Evolutionary conservation across 2,329 filamentous ascomycete genomes (phyloP).

Genomic region (Aspergillus sp.): DNA sequence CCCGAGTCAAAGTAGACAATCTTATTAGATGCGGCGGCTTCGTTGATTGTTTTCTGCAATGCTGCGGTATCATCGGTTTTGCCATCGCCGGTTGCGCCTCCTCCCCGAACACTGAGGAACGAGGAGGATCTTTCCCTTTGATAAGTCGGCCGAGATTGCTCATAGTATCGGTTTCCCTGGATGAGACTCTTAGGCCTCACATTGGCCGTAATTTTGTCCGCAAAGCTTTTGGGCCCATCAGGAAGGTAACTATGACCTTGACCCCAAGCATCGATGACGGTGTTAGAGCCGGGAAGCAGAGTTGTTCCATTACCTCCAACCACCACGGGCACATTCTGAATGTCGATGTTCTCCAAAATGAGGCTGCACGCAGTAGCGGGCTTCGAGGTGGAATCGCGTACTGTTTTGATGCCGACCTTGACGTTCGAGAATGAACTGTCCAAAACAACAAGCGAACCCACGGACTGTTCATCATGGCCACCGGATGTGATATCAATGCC

Average conservation of each 20-base stretch:
- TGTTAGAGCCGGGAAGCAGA: slow-evolving; percentile 37
- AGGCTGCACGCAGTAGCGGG: slow-evolving; percentile 45
- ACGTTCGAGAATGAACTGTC: slow-evolving; percentile 55
- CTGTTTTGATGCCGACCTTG: slow-evolving; percentile 45
- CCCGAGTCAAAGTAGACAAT: slow-evolving; percentile 60
- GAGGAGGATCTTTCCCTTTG: slow-evolving; percentile 33
- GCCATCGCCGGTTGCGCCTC: slow-evolving; percentile 53
- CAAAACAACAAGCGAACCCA: slow-evolving; percentile 58
- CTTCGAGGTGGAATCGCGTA: not conserved
- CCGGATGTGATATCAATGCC: slow-evolving; percentile 51
- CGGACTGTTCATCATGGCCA: slow-evolving; percentile 44
- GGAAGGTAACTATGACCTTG: slow-evolving; percentile 47
- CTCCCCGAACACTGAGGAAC: slow-evolving; percentile 46
- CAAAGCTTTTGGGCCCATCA: slow-evolving; percentile 43
- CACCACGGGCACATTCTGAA: slow-evolving; percentile 50
- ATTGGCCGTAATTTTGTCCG: slow-evolving; percentile 35
- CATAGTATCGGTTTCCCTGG: slow-evolving; percentile 43
- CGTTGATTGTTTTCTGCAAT: slow-evolving; percentile 57
- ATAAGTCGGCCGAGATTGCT: slow-evolving; percentile 56
- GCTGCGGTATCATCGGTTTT: slow-evolving; percentile 59
- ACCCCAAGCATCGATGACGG: slow-evolving; percentile 43
- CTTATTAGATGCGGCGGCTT: slow-evolving; percentile 46
- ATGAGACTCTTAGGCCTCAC: slow-evolving; percentile 39
- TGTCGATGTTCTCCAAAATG: slow-evolving; percentile 55
- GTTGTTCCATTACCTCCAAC: slow-evolving; percentile 29